A percentile compares a stretch with the other conserved stretches of the same genome.
Conservation (phyloP, 176 grass and related monocot species). For the Carex pumila region DNA sequence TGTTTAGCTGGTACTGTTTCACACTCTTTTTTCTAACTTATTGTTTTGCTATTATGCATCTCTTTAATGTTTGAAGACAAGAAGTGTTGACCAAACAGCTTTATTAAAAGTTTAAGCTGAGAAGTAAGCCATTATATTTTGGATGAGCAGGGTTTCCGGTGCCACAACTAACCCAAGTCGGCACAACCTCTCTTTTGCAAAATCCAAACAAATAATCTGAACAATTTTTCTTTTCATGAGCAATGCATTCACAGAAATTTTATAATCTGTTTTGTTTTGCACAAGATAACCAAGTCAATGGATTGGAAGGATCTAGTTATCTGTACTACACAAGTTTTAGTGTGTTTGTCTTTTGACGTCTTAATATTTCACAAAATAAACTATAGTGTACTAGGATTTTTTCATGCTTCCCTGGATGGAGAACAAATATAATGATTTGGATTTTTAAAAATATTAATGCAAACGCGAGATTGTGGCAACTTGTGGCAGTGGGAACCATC, state of each 20-base stretch:
- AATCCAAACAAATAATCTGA: not conserved
- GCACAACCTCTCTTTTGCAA: not conserved
- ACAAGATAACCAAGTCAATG: not conserved
- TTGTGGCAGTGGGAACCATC: not conserved
- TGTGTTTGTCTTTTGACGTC: not conserved
- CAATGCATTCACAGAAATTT: not conserved
- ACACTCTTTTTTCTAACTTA: not conserved
- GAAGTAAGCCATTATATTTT: not conserved
- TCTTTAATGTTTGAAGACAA: not conserved
- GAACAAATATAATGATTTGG: not conserved
- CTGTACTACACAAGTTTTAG: not conserved
- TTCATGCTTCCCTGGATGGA: not conserved
- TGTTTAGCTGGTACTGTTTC: slow-evolving; percentile 85
- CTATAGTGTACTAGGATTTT: not conserved
- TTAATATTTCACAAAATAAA: not conserved
- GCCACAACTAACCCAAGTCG: not conserved
- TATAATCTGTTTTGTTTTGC: not conserved
- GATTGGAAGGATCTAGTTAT: not conserved
- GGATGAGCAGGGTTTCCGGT: not conserved
- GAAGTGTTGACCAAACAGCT: not conserved
- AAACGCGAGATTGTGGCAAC: not conserved
- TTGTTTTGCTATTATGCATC: not conserved
- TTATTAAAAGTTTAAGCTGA: not conserved
- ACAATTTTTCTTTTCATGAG: not conserved
- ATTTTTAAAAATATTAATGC: not conserved